These are phyloP conservation scores for Hypsizygus marmoreus DNA, from an alignment of 768 basidiomycete species.

Conservation along the genomic window DNA sequence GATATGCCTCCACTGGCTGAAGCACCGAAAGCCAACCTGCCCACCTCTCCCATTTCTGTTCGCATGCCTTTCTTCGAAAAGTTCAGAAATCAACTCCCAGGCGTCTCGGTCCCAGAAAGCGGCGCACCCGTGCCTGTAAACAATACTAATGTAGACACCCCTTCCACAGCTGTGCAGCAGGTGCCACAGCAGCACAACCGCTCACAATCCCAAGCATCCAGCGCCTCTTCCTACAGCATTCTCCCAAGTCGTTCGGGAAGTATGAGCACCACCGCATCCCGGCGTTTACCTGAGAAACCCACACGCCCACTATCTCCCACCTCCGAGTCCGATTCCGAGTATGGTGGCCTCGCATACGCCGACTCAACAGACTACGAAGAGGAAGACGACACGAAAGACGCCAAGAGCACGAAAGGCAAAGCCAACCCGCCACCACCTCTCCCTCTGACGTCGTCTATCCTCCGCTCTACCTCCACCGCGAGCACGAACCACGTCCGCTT, in stretches of 20 bases:
- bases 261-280: conserved; percentile 18
- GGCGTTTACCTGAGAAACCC: conserved; percentile 4
- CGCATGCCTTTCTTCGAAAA: conserved; percentile 62
- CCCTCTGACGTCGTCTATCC: conserved; percentile 21
- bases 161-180: conserved; percentile 19
- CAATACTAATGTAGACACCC: conserved; percentile 12
- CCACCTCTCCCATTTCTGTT: conserved; percentile 29
- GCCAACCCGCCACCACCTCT: conserved; percentile 24
- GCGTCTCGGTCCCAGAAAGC: conserved; percentile 19
- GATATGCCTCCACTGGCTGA: conserved; percentile 6
- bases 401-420: conserved; percentile 21
- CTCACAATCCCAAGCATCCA: conserved; percentile 7
- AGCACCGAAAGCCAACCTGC: conserved; percentile 11
- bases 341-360: conserved; percentile 51
- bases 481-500: conserved; percentile 23
- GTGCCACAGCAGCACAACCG: conserved; percentile 4
- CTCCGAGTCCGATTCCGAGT: conserved; percentile 45
- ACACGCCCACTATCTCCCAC: conserved; percentile 21
- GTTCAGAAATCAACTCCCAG: conserved; percentile 40
- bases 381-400: conserved; percentile 28
- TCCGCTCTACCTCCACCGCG: conserved; percentile 25
- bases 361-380: conserved; percentile 49
- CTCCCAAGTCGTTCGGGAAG: conserved; percentile 9
- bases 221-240: conserved; percentile 14
- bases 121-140: conserved; percentile 15